phyloP scores from a whole-genome alignment of 2,329 filamentous ascomycete species.

The Trichoderma hamatum region DNA sequence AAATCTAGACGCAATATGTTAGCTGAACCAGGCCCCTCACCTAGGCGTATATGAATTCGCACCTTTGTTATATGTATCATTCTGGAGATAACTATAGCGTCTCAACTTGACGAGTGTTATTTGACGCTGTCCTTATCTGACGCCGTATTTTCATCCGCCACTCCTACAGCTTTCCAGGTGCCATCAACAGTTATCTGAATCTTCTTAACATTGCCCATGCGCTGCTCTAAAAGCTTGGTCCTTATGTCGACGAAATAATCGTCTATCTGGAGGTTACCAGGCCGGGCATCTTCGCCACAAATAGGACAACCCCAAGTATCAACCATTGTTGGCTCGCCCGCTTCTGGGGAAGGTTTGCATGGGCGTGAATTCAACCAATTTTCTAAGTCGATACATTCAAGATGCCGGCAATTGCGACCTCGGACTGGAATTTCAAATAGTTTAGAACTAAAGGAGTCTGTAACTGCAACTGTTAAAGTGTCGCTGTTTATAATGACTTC shows the following conservation, averaged over 20 bases:
- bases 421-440: slow-evolving; percentile 75
- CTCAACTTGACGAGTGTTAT: not conserved
- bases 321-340: slow-evolving; percentile 54
- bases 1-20: not conserved
- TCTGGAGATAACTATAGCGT: not conserved
- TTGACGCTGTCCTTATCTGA: not conserved
- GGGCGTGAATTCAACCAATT: slow-evolving; percentile 74
- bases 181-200: slow-evolving; percentile 40
- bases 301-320: slow-evolving; percentile 89
- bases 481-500: slow-evolving; percentile 63
- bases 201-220: slow-evolving; percentile 34
- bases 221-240: slow-evolving; percentile 46
- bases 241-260: slow-evolving; percentile 70
- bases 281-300: slow-evolving; percentile 76
- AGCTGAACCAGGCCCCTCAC: not conserved
- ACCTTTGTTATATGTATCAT: not conserved
- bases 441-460: slow-evolving; percentile 66
- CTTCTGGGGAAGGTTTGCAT: slow-evolving; percentile 42
- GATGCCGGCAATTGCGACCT: slow-evolving; percentile 69
- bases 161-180: slow-evolving; percentile 40
- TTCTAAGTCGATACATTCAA: slow-evolving; percentile 88
- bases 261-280: slow-evolving; percentile 70
- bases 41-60: not conserved
- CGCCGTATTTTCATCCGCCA: slow-evolving; percentile 36
- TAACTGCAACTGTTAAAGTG: slow-evolving; percentile 60